Conservation (phyloP, 306 rosid genomes). For the Trichosanthes cucumerina region DNA sequence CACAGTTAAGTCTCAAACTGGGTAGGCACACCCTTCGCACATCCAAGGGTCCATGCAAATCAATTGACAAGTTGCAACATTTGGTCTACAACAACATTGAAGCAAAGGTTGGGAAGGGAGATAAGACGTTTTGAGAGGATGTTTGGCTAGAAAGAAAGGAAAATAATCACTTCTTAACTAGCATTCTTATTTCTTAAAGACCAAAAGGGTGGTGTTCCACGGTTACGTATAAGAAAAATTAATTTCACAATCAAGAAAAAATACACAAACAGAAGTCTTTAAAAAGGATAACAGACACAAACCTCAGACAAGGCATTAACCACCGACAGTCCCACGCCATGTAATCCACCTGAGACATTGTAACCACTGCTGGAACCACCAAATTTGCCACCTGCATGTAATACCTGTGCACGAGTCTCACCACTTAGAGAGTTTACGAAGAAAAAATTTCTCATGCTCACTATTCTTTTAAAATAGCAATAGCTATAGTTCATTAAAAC, state of each 20-base stretch:
- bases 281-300: conserved; percentile 12
- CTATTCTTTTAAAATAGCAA: background rate
- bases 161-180: background rate
- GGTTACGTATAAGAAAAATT: background rate
- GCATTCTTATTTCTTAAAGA: background rate
- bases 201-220: background rate
- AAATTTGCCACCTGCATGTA: conserved; percentile 97
- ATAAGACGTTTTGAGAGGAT: too few species aligned
- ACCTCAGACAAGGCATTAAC: conserved; percentile 99
- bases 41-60: too few species aligned
- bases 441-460: background rate
- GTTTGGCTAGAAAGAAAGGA: background rate
- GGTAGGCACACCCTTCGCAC: too few species aligned
- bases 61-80: too few species aligned
- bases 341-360: conserved; percentile 95
- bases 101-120: too few species aligned
- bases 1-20: too few species aligned
- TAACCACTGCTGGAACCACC: conserved; percentile 96
- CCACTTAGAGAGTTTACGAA: background rate
- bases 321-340: conserved; percentile 95
- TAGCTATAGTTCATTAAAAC: background rate
- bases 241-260: background rate
- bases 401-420: conserved; percentile 34
- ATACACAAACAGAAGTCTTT: background rate
- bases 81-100: too few species aligned